Conservation (phyloP, 768 basidiomycete genomes). For the Lactarius hengduanensis region DNA sequence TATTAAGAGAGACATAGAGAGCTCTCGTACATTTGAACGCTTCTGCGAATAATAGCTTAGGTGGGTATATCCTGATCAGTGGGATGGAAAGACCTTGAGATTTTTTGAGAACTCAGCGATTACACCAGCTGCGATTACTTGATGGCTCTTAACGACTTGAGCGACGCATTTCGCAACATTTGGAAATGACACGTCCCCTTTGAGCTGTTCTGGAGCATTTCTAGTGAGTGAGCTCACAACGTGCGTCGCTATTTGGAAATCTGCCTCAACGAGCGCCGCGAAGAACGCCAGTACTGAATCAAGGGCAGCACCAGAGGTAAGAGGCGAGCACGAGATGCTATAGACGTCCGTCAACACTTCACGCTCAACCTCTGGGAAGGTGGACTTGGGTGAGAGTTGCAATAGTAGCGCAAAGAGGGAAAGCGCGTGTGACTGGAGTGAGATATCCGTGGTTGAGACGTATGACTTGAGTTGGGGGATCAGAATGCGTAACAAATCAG, state of each 20-base stretch:
- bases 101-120: conserved; percentile 83
- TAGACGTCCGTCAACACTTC: conserved; percentile 66
- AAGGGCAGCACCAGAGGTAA: conserved; percentile 71
- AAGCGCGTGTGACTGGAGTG: conserved; percentile 71
- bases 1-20: conserved; percentile 82
- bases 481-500: conserved; percentile 57
- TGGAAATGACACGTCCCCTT: conserved; percentile 50
- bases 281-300: conserved; percentile 86
- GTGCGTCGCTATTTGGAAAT: conserved; percentile 78
- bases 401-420: conserved; percentile 65
- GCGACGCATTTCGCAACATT: conserved; percentile 89
- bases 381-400: conserved; percentile 58
- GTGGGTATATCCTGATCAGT: neutral
- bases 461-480: conserved; percentile 75
- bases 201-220: conserved; percentile 61
- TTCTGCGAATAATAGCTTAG: conserved; percentile 12
- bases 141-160: conserved; percentile 70
- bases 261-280: conserved; percentile 75
- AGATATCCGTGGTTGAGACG: conserved; percentile 72
- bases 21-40: conserved; percentile 49
- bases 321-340: conserved; percentile 71
- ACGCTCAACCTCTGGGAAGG: conserved; percentile 77
- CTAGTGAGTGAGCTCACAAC: conserved; percentile 74
- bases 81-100: conserved; percentile 56
- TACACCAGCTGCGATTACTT: conserved; percentile 72